Evolutionary conservation across 2,329 filamentous ascomycete genomes (phyloP), one percentile per base, ranked within the genome.

Genomic region (Sporothrix schenckii): DNA sequence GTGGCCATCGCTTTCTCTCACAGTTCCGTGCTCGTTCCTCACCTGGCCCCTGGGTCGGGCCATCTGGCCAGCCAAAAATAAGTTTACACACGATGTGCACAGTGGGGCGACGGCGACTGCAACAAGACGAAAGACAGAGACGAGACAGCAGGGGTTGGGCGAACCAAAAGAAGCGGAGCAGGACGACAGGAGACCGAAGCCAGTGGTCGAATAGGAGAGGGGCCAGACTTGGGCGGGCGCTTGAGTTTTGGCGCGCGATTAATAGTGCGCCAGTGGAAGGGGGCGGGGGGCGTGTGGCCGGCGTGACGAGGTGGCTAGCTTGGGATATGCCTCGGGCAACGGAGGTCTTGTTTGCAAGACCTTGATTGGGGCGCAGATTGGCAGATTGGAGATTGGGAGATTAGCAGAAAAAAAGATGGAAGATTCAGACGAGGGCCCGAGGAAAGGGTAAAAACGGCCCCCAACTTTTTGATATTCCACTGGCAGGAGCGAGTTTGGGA

Each of bases 161-260:
- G 19, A 52, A 30, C 61, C 34, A 34, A 6, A 34, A n/a, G 52
- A 44, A 58, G 50, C 66, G 66, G 52, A 54, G 52, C 52, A 30
- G 9, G 34, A 49, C n/a, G 19, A 21, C 30, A 56, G 21, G 47
- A 24, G 41, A 47, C 41, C 19, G 11, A 61, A 27, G 54, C 41
- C 65, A 65, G 61, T 34, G 47, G 39, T 21, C 27, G 19, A 30
- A 19, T 14, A 19, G 4, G n/a, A 69, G 34, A 41, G 30, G 47
- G 60, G 34, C 34, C n/a, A 30, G n/a, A n/a, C 19, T 39, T 34
- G 49, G 61, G 52, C 54, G 68, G 72, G 72, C 72, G 72, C 72
- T 72, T 73, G 72, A 66, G 44, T 19, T 72, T 73, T 73, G 72
- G 71, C 72, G 72, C 72, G 72, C 72, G 72, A 73, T 73, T 73